Conservation (phyloP, 225 moss, liverwort and hornwort species). For the Physcomitrellopsis africana region DNA sequence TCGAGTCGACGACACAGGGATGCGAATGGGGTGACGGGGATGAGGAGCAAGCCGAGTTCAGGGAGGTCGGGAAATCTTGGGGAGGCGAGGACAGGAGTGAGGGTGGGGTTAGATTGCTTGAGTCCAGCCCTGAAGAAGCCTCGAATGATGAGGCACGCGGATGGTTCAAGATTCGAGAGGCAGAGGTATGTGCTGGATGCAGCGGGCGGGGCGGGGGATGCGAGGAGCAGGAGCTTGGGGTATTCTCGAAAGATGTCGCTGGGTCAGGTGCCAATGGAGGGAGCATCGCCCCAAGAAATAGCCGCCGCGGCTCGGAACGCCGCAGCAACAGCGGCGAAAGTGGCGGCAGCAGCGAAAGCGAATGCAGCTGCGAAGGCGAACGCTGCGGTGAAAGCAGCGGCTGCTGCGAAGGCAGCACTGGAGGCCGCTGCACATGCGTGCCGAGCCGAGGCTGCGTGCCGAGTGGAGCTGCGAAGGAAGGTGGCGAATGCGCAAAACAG, state of each 20-base stretch:
- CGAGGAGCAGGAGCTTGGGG: constrained; percentile 28
- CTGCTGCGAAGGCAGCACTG: constrained; percentile 79
- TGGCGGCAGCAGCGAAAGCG: constrained; percentile 76
- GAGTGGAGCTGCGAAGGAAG: constrained; percentile 66
- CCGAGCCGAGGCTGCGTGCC: constrained; percentile 61
- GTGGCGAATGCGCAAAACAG: constrained; percentile 39
- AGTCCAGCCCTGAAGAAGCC: constrained; percentile 80
- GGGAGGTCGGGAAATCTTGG: constrained; percentile 31
- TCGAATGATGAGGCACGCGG: constrained; percentile 52
- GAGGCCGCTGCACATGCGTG: constrained; percentile 85
- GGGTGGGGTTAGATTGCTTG: constrained; percentile 57
- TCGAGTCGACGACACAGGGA: constrained; percentile 60
- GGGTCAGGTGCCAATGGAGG: constrained; percentile 27
- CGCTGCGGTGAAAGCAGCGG: constrained; percentile 81
- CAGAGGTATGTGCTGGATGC: constrained; percentile 41
- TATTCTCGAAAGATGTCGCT: constrained; percentile 35
- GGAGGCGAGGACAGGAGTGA: constrained; percentile 45
- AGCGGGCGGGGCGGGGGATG: background rate
- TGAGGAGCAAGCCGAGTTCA: constrained; percentile 46
- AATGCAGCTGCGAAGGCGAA: constrained; percentile 82
- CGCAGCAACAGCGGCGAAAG: constrained; percentile 70
- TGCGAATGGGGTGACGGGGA: constrained; percentile 54
- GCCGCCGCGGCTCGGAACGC: constrained; percentile 68
- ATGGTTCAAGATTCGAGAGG: constrained; percentile 52
- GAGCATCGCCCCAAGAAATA: constrained; percentile 62